Evolutionary conservation across 768 basidiomycete genomes (phyloP).

Genomic region (Podaxis mareebaensis): DNA sequence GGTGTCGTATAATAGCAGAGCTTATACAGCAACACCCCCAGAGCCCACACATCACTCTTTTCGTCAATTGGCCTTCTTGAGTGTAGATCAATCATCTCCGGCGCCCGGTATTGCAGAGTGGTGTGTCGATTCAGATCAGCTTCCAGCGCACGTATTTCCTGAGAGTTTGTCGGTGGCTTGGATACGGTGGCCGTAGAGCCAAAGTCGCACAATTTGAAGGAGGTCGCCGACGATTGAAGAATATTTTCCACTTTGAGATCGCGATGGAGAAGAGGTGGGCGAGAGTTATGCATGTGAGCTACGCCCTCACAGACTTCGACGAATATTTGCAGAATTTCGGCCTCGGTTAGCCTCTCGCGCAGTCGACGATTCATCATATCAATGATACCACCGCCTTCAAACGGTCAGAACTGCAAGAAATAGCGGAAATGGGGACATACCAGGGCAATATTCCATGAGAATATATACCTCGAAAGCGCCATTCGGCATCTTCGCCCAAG

Average conservation of each 20-base stretch:
- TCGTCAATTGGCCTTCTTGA: conserved; percentile 84
- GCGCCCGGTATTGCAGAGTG: conserved; percentile 96
- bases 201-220: conserved; percentile 97
- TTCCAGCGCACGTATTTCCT: conserved; percentile 86
- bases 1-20: conserved; percentile 99
- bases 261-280: conserved; percentile 89
- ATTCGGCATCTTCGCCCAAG: conserved; percentile 82
- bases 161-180: conserved; percentile 71
- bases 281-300: conserved; percentile 92
- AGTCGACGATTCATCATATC: conserved; percentile 99
- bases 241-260: conserved; percentile 99
- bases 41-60: conserved; percentile 97
- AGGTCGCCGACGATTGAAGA: conserved; percentile 78
- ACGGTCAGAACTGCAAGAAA: conserved; percentile 14
- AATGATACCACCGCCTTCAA: conserved; percentile 92
- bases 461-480: conserved; percentile 96
- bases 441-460: conserved; percentile 97
- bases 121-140: conserved; percentile 93
- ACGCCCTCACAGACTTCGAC: conserved; percentile 97
- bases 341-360: conserved; percentile 90
- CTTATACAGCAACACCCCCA: conserved; percentile 96
- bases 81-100: conserved; percentile 96
- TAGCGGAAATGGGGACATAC: conserved; percentile 39
- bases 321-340: conserved; percentile 97
- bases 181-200: conserved; percentile 85